Evolutionary conservation across 23 red algal genomes (phyloP), one percentile per base, ranked within the genome.

Genomic region (Gracilaria vermiculophylla): DNA sequence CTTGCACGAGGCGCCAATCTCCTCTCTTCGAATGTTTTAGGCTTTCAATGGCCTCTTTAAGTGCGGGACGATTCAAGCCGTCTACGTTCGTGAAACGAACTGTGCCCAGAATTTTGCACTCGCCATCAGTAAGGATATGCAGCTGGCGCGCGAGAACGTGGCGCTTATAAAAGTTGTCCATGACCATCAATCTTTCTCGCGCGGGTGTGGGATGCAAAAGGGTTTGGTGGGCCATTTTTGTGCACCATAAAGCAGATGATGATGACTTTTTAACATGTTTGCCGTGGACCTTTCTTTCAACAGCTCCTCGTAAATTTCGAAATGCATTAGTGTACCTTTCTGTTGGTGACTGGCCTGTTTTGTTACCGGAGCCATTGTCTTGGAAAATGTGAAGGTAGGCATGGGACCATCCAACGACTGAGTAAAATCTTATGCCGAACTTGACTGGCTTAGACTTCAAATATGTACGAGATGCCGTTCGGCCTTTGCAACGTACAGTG

Each of bases 371-470:
- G 33, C 71, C 71, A 49, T 76, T 48, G 33, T 33, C 67, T 40
- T 43, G 41, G 20, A 73, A 20, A 14, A 5, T 43, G 36, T 73
- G 23, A 23, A 73, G 33, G n/a, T 73, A 73, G 5, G 35, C 35
- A 37, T 73, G 67, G 5, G 41, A 43, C 6, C 67, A 73, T 6
- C 67, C 67, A 7, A 73, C 67, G 7, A 73, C 41, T 34, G 67
- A 6, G 19, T 73, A 73, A 20, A 73, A 73, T 28, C 67, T n/a
- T 34, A 73, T 73, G 4, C 33, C 67, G 36, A 73, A 73, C 67
- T 73, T 73, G 35, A 32, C 67, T 4, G 67, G 67, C 33, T 73
- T 73, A 7, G 9, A 32, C 33, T 73, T 73, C 67, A 73, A 35
- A 73, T 73, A 33, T 11, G 67, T 11, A 10, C 33, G 67, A 40